Conservation (phyloP, 176 grass and related monocot species). For the Carex cristatella region DNA sequence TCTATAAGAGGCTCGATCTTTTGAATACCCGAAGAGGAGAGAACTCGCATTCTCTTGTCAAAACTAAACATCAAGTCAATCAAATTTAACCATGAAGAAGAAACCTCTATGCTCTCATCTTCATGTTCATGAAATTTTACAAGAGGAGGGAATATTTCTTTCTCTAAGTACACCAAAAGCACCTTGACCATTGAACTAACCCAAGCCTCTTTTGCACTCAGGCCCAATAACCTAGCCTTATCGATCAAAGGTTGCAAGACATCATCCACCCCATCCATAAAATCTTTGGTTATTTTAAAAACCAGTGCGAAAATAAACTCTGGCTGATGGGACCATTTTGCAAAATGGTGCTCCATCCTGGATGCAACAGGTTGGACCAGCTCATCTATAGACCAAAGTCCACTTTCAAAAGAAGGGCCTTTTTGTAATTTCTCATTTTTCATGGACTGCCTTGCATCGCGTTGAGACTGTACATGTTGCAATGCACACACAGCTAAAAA, state of each 20-base stretch:
- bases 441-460: conserved; percentile 39
- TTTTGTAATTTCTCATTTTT: conserved; percentile 35
- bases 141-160: conserved; percentile 53
- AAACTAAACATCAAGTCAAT: conserved; percentile 79
- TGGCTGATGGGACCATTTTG: conserved; percentile 80
- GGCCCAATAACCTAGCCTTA: conserved; percentile 65
- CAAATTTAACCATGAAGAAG: conserved; percentile 77
- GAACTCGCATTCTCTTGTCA: conserved; percentile 84
- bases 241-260: conserved; percentile 92
- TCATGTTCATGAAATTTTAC: conserved; percentile 30
- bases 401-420: conserved; percentile 34
- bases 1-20: conserved; percentile 38
- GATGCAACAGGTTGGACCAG: conserved; percentile 66
- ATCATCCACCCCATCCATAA: conserved; percentile 83
- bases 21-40: conserved; percentile 67
- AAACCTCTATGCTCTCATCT: conserved; percentile 41
- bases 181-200: conserved; percentile 86
- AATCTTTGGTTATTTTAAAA: conserved; percentile 86
- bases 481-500: conserved; percentile 77
- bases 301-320: conserved; percentile 84
- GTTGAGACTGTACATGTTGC: conserved; percentile 59
- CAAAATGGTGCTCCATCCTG: conserved; percentile 86
- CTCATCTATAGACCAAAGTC: conserved; percentile 88
- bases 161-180: conserved; percentile 64
- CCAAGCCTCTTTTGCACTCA: conserved; percentile 96